These are phyloP conservation scores for Blastocystis sp. DNA, from an alignment of 352 stramenopile genomes.

Conservation along the genomic window DNA sequence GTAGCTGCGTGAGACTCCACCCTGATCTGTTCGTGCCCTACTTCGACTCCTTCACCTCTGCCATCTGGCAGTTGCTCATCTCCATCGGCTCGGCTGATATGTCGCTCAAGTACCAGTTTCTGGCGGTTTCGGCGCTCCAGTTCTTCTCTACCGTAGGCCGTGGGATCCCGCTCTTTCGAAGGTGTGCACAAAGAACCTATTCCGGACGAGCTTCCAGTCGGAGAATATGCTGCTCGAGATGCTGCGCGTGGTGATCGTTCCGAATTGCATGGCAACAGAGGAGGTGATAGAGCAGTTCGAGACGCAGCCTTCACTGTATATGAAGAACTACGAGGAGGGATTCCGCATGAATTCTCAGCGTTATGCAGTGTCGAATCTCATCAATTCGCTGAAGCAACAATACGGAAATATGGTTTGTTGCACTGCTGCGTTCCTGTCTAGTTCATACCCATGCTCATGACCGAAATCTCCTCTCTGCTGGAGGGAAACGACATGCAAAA, in stretches of 20 bases:
- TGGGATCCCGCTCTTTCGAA: not conserved
- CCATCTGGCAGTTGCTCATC: not conserved
- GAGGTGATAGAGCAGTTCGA: conserved; percentile 41
- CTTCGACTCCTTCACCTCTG: conserved; percentile 35
- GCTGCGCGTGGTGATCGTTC: conserved; percentile 17
- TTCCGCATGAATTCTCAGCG: conserved; percentile 11
- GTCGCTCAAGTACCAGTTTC: conserved; percentile 30
- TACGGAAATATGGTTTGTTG: not conserved
- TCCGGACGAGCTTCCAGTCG: not conserved
- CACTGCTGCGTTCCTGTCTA: not conserved
- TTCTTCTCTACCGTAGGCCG: conserved; percentile 28
- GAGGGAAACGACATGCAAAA: not conserved
- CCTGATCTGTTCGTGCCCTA: conserved; percentile 30
- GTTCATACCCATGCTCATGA: not conserved
- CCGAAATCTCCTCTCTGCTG: not conserved
- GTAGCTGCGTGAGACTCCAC: conserved; percentile 37
- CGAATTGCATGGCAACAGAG: conserved; percentile 16
- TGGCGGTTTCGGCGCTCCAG: conserved; percentile 13
- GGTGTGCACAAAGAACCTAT: conserved; percentile 25
- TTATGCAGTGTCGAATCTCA: conserved; percentile 19
- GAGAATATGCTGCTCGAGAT: not conserved
- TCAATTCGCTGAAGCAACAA: not conserved
- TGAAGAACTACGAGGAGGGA: conserved; percentile 58
- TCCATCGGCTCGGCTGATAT: not conserved
- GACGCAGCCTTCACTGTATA: not conserved